These are phyloP conservation scores for Rhamnella rubrinervis DNA, from an alignment of 331 rosid genomes.

Conservation along the genomic window DNA sequence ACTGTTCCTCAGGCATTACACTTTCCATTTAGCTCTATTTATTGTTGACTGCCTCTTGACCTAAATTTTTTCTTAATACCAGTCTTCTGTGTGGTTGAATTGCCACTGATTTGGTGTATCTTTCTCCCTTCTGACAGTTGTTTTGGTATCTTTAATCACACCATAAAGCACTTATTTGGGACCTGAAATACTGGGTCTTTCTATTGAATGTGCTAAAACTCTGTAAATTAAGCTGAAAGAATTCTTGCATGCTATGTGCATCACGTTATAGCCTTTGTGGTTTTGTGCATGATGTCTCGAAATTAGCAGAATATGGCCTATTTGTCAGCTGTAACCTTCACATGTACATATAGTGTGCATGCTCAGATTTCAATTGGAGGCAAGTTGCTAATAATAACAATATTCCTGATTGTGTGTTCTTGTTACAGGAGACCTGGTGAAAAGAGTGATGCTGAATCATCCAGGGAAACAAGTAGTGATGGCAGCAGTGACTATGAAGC, in stretches of 20 bases:
- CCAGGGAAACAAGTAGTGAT: slow-evolving; percentile 81
- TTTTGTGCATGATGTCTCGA: neutral
- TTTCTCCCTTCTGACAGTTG: no score
- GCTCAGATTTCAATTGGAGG: neutral
- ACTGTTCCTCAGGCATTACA: no score
- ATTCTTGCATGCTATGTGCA: neutral
- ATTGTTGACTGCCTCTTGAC: no score
- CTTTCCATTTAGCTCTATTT: no score
- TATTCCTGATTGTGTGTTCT: slow-evolving; percentile 1
- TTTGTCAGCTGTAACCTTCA: neutral
- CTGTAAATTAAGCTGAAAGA: no score
- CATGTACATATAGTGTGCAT: neutral
- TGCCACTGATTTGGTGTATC: no score
- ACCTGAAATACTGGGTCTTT: no score
- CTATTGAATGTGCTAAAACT: no score
- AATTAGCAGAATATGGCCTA: neutral
- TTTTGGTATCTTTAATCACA: no score
- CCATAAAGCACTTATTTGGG: no score
- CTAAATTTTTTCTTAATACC: no score
- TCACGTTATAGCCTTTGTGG: neutral
- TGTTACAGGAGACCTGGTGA: slow-evolving; percentile 59
- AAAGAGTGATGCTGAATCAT: slow-evolving; percentile 81
- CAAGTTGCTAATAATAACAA: neutral
- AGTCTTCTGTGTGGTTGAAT: no score
- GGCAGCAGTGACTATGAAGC: slow-evolving; percentile 63